Evolutionary conservation across 2,329 filamentous ascomycete genomes (phyloP), one percentile per base, ranked within the genome.

Genomic region (Cladosporium sp.): DNA sequence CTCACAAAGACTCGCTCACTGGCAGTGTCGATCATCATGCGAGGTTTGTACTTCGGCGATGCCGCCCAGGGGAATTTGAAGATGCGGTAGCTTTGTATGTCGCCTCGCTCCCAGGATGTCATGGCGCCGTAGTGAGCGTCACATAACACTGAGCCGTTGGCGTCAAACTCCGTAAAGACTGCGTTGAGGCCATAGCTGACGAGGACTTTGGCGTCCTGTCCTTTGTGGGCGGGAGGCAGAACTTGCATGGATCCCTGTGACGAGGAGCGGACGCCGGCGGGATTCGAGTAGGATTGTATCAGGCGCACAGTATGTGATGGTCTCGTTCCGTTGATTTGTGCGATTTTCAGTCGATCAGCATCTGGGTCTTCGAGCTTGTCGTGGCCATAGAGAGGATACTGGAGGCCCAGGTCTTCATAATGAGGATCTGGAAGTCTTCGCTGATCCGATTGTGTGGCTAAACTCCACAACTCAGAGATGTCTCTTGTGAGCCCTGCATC

Each of bases 141-240:
- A 50, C 67, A 68, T 7, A 68, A 51, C 8, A 65, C 56, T 15
- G 61, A 60, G 28, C 67, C 66, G 37, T 66, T 62, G 19, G 59
- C 45, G 44, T 44, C 48, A 60, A 61, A 68, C n/a, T 62, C 62
- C 36, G 66, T 62, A n/a, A 58, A 60, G 13, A 68, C 63, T 10
- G 67, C 61, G 39, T 67, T 67, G 49, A 67, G 62, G 28, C 66
- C 66, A 55, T 67, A 68, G 3, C 67, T 66, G 15, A 68, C 56
- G 10, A 68, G 53, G 4, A 68, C 54, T 22, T 44, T 59, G 28
- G 63, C 49, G n/a, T 64, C 58, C 28, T 55, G 22, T 4, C 42
- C 24, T 4, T 22, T 2, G 7, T 57, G 39, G 2, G 37, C 22
- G 12, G 58, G 54, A 2, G 60, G 56, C 10, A 68, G 35, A 19